Evolutionary conservation across 352 stramenopile genomes (phyloP).

Genomic region (Phytophthora meadii): DNA sequence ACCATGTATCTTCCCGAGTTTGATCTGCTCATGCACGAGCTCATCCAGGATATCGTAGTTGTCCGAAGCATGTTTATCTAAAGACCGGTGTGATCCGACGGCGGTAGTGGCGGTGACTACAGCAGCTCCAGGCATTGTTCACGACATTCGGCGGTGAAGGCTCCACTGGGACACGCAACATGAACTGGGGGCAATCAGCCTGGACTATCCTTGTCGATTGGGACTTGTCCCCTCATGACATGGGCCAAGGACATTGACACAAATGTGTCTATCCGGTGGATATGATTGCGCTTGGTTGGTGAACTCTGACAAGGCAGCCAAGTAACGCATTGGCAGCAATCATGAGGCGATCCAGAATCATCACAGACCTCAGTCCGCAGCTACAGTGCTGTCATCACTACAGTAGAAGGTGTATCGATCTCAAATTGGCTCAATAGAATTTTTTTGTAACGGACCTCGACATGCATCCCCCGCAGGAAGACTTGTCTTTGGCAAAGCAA

Average conservation of each 20-base stretch:
- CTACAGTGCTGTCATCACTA: not conserved
- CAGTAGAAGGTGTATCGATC: conserved; percentile 12
- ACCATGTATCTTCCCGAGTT: conserved; percentile 82
- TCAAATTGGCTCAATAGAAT: conserved; percentile 39
- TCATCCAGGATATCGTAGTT: conserved; percentile 65
- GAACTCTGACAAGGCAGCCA: too few species aligned
- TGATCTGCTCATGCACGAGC: conserved; percentile 78
- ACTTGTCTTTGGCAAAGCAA: too few species aligned
- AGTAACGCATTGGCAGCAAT: too few species aligned
- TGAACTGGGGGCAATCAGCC: not conserved
- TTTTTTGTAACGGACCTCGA: conserved; percentile 2
- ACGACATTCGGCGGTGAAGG: not conserved
- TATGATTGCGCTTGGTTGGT: too few species aligned
- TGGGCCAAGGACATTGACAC: too few species aligned
- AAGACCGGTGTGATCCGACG: conserved; percentile 18
- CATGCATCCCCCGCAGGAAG: not conserved
- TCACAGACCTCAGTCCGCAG: too few species aligned
- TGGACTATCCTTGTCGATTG: too few species aligned
- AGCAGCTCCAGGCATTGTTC: not conserved
- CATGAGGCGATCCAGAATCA: too few species aligned
- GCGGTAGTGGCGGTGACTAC: not conserved
- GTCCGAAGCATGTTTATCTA: conserved; percentile 59
- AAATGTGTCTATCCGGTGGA: too few species aligned
- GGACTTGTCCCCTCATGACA: too few species aligned
- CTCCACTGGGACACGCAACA: not conserved